Evolutionary conservation across 2,329 filamentous ascomycete genomes (phyloP), one percentile per base, ranked within the genome.

Genomic region (Monilinia polystroma): DNA sequence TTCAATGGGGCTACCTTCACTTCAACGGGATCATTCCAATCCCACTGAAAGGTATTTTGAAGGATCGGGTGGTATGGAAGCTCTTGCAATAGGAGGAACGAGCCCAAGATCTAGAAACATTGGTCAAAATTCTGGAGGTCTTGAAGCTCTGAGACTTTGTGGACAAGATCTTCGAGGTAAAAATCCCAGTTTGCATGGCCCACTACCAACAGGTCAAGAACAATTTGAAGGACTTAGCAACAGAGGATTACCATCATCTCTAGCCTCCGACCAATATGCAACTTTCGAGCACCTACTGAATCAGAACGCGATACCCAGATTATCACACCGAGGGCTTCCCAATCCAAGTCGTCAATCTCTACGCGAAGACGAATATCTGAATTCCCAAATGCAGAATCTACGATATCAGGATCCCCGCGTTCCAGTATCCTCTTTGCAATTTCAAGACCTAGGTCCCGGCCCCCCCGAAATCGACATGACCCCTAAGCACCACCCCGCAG

Each of bases 401-500:
- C 32, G 45, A 20, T 38, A 51, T 45, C 47, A 41, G 8, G 35
- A 32, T n/a, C n/a, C 58, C 5, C n/a, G 14, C 29, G 20, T 23
- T 20, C 58, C 45, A 26, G 7, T 26, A 10, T 41, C n/a, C 16
- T 29, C 45, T 49, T 26, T 16, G 29, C 62, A 64, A 57, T 58
- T 57, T 51, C 62, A 64, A 32, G 62, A 49, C 20, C 20, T 64
- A 45, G 52, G 62, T 26, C 62, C 38, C 14, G 52, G 52, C 1
- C 52, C 58, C 11, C 58, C 58, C 3, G 58, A 38, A 38, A 49
- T 51, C 14, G 12, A 12, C 8, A 60, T 26, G 18, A 20, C 26
- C 8, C 47, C 58, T 18, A 20, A 52, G 7, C n/a, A 62, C 51
- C 45, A 51, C 14, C 29, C 32, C 16, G n/a, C n/a, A 2, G n/a